Percentiles rank a stretch among this genome's conserved stretches.
phyloP scores from a whole-genome alignment of 352 stramenopile species.

The Pythium sukuiense region DNA sequence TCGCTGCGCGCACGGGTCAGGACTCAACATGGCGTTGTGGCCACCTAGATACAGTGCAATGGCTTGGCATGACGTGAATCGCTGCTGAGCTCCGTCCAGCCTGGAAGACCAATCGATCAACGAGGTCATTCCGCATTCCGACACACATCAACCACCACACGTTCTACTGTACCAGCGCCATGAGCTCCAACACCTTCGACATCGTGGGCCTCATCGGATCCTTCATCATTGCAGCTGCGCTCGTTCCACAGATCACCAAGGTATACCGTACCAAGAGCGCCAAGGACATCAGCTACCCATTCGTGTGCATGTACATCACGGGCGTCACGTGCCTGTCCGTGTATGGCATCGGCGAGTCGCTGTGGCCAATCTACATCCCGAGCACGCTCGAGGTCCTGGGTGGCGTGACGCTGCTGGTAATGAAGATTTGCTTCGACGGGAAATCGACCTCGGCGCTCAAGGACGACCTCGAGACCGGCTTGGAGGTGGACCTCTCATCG shows the following conservation, averaged over 20 bases:
- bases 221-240: conserved; percentile 50
- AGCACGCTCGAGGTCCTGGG: conserved; percentile 40
- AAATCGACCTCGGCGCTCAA: not conserved
- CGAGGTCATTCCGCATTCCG: not conserved
- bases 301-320: conserved; percentile 45
- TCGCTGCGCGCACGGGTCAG: not conserved
- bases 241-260: conserved; percentile 57
- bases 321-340: conserved; percentile 36
- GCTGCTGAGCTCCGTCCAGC: not conserved
- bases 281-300: conserved; percentile 44
- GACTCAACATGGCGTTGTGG: not conserved
- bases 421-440: conserved; percentile 45
- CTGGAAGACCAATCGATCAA: not conserved
- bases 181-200: conserved; percentile 28
- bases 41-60: no score
- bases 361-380: conserved; percentile 62
- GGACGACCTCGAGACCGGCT: not conserved
- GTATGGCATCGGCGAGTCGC: conserved; percentile 45
- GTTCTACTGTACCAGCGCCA: not conserved
- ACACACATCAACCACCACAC: not conserved
- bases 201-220: conserved; percentile 56
- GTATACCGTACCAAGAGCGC: conserved; percentile 55
- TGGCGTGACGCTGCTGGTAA: conserved; percentile 33
- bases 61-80: not conserved
- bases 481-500: not conserved